Percentiles rank a stretch among this genome's conserved stretches.
Evolutionary conservation across 257 asterid species (phyloP).

Genomic region (Prunella vulgaris): DNA sequence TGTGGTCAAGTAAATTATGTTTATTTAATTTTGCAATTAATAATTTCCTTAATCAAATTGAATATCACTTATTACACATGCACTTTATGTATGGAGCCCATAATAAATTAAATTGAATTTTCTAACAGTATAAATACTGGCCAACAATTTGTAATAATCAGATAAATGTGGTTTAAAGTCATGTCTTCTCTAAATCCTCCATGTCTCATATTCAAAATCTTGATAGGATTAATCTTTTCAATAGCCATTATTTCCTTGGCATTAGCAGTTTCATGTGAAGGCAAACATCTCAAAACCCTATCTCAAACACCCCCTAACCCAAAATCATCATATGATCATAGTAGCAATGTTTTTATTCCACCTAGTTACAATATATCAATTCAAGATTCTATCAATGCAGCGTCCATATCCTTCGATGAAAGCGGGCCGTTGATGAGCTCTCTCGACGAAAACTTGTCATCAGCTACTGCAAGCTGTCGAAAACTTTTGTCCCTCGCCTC

Average conservation of each 20-base stretch:
- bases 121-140: too few species aligned
- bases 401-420: background rate
- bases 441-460: background rate
- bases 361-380: background rate
- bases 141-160: background rate
- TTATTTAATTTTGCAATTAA: too few species aligned
- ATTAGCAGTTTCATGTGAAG: background rate
- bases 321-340: background rate
- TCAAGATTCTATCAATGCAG: background rate
- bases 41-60: too few species aligned
- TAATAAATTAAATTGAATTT: too few species aligned
- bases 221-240: background rate
- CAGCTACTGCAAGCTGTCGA: constrained; percentile 8
- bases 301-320: background rate
- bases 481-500: constrained; percentile 6
- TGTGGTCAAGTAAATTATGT: too few species aligned
- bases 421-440: background rate
- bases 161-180: background rate
- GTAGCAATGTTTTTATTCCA: too few species aligned
- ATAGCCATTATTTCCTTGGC: background rate
- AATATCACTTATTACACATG: too few species aligned
- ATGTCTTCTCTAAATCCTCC: background rate
- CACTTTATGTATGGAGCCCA: too few species aligned
- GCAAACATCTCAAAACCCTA: background rate
- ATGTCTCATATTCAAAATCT: background rate